These are phyloP conservation scores for Magnolia changhungtana DNA, from an alignment of 164 flowering plant genomes.

Conservation along the genomic window DNA sequence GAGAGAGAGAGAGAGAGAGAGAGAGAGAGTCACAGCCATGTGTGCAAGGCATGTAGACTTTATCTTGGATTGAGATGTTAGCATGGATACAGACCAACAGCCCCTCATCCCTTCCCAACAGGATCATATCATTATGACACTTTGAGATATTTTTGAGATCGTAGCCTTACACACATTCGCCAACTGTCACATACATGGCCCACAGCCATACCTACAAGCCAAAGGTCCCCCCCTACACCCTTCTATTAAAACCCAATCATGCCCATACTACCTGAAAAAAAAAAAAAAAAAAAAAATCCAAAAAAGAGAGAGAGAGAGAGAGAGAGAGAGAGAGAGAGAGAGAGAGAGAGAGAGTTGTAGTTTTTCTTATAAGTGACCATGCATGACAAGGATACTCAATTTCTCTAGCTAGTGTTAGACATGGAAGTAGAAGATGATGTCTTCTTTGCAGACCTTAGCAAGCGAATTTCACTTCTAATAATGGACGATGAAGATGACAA, in stretches of 20 bases:
- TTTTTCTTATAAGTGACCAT: background rate
- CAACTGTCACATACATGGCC: slow-evolving; percentile 29
- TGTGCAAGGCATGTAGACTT: slow-evolving; percentile 7
- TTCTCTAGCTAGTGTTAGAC: background rate
- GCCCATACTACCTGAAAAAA: background rate
- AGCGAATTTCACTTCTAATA: slow-evolving; percentile 67
- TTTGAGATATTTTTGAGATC: slow-evolving; percentile 38
- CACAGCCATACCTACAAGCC: slow-evolving; percentile 30
- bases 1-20: background rate
- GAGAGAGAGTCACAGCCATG: background rate
- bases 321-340: background rate
- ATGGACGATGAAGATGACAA: slow-evolving; percentile 62
- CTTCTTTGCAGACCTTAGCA: slow-evolving; percentile 75
- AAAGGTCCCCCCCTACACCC: slow-evolving; percentile 10
- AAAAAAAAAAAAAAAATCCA: background rate
- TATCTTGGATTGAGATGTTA: slow-evolving; percentile 47
- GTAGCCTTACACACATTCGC: slow-evolving; percentile 40
- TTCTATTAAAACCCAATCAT: slow-evolving; percentile 26
- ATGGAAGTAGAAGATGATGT: slow-evolving; percentile 67
- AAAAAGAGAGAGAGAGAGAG: background rate
- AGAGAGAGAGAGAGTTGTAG: background rate
- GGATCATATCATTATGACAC: slow-evolving; percentile 40
- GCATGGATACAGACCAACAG: slow-evolving; percentile 26
- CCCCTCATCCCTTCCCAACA: slow-evolving; percentile 35
- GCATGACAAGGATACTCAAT: background rate